Base-by-base conservation (phyloP, 768 basidiomycete species). In the Leucocoprinus birnbaumii region DNA sequence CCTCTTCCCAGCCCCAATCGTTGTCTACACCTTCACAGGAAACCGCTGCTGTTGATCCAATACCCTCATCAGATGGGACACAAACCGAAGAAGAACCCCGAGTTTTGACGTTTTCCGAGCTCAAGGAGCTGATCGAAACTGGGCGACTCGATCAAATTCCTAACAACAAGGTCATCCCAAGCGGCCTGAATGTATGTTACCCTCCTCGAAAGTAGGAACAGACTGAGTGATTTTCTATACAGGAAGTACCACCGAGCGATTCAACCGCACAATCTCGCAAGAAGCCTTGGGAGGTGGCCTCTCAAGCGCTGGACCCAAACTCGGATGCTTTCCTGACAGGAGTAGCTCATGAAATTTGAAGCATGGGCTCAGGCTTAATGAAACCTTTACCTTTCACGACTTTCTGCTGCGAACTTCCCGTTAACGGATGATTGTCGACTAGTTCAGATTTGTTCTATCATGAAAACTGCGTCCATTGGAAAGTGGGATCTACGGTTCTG, bases 141-240 rank as follows among this genome's bases (percentile, higher is more conserved):
- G 89, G 89, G 16, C 82, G 77, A 58, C 79, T 82, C 3, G 86
- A 89, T 59, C 70, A 84, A 64, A 89, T 92, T 35, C 90, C 90
- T 1, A 87, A 91, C 62, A 92, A 91, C 65, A 88, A 84, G 60
- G 57, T 76, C 51, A 89, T 92, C 43, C 83, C 86, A 0, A 75
- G 85, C n/a, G 71, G 65, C 2, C 61, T 91, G 34, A 88, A 85
- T 69, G 90, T 89, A 63, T 47, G 51, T 56, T 38, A 35, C 25
- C 38, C 59, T 37, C 53, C 19, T 19, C 49, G 34, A 41, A 50
- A 38, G 34, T 25, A 11, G 44, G 55, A 49, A 41, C 25, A 7
- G n/a, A 13, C 26, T 27, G 31, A 13, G 52, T 24, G 22, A 40
- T 11, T 38, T 5, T 18, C n/a, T n/a, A n/a, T n/a, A 18, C 56